Base-by-base conservation (phyloP, 2,329 filamentous ascomycete genomes). In the Venturia asperata region DNA sequence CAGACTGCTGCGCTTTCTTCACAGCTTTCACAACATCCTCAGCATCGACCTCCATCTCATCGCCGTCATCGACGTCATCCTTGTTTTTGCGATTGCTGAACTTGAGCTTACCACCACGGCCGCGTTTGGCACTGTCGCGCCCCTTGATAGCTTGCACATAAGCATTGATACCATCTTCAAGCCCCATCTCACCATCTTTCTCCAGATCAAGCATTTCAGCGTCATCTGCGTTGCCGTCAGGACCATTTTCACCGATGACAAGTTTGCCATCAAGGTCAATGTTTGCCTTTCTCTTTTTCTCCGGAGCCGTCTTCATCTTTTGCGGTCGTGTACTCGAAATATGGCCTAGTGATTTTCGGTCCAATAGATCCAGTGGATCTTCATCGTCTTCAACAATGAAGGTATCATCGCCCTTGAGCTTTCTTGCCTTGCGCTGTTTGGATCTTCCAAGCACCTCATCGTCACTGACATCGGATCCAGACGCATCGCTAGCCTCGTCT, bases 381-480 rank as follows among this genome's bases (percentile, higher is more conserved):
- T 96, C 90, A 66, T 95, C 91, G 67, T 95, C 90, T 79, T 97
- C 93, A 67, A 96, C 85, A 70, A 99, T 97, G 77, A 94, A 99
- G 0, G 89, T 85, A 71, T 67, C 65, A 71, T 83, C 83, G 52
- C 83, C 85, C 75, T 68, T 41, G 39, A 41, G 39, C 39, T 41
- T 77, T 72, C 74, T 81, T 79, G 76, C 77, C 80, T 69, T 77
- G 79, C 64, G 70, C 68, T 13, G 67, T 66, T 42, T 30, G 70
- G 76, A 76, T 49, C 73, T 70, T 21, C 78, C 78, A 4, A 80
- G 76, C 69, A 78, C 78, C 63, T 87, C 85, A 69, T 83, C 84
- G 69, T 87, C 85, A 11, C 85, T 85, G 66, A 86, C 84, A 66
- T 85, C 86, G 1, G 82, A 85, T 7, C 81, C 85, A 41, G 76